phyloP scores from a whole-genome alignment of 2,329 filamentous ascomycete genomes.

The Cladosporium sp. region DNA sequence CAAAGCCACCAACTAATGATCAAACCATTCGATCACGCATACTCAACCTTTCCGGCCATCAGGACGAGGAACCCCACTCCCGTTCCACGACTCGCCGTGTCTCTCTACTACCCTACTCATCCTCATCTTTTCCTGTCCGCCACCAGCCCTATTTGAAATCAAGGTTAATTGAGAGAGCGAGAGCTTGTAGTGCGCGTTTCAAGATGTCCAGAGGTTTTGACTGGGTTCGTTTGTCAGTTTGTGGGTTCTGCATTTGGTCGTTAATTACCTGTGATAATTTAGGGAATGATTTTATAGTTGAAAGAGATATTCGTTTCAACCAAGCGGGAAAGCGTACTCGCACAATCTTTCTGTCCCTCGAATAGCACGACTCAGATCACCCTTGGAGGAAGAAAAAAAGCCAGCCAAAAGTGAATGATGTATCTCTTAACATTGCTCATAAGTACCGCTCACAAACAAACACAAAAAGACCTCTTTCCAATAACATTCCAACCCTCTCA shows the following conservation, averaged over 20 bases:
- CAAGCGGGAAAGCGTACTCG: not conserved
- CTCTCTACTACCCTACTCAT: not conserved
- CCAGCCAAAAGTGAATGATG: not conserved
- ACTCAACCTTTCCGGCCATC: not conserved
- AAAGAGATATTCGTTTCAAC: not conserved
- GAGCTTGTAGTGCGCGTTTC: no score
- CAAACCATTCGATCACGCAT: not conserved
- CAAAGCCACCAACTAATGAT: not conserved
- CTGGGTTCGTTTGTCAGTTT: no score
- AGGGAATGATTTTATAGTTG: not conserved
- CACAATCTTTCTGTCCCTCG: not conserved
- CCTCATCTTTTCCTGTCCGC: no score
- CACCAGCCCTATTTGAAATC: no score
- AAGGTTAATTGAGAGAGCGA: no score
- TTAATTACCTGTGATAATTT: not conserved
- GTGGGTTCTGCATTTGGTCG: no score
- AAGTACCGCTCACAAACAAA: slow-evolving; percentile 9
- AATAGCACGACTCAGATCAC: not conserved
- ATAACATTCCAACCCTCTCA: slow-evolving; percentile 21
- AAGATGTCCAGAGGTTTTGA: no score
- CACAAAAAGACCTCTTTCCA: not conserved
- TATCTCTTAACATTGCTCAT: slow-evolving; percentile 7
- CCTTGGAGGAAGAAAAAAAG: not conserved
- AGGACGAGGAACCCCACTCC: not conserved
- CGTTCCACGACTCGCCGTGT: not conserved